Conservation (phyloP, 176 grass and related monocot genomes). For the Saccharum spontaneum region DNA sequence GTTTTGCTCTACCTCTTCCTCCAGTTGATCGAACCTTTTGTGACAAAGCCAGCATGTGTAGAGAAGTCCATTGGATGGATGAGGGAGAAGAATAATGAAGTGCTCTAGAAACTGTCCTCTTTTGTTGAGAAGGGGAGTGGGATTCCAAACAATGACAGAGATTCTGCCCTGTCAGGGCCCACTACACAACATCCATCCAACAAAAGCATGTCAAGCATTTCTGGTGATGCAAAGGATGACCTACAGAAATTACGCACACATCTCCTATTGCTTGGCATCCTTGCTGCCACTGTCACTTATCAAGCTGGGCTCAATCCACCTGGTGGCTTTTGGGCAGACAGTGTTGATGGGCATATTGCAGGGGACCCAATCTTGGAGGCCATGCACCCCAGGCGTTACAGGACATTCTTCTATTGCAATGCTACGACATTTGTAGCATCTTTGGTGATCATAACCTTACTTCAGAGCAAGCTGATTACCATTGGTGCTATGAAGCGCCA, state of each 20-base stretch:
- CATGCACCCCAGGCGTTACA: slow-evolving; percentile 28
- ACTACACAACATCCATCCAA: neutral
- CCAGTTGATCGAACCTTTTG: slow-evolving; percentile 22
- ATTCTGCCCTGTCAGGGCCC: neutral
- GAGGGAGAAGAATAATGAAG: neutral
- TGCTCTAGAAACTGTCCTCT: neutral
- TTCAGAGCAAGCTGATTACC: slow-evolving; percentile 35
- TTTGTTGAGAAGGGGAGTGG: neutral
- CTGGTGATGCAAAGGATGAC: neutral
- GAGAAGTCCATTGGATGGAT: neutral
- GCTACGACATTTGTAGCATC: slow-evolving; percentile 51
- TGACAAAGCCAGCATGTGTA: neutral
- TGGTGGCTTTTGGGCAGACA: slow-evolving; percentile 38
- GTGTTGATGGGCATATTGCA: neutral
- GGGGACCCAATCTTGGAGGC: slow-evolving; percentile 28
- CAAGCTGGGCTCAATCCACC: slow-evolving; percentile 43
- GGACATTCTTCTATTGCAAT: slow-evolving; percentile 56
- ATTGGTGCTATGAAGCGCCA: slow-evolving; percentile 27
- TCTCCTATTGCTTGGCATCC: slow-evolving; percentile 42
- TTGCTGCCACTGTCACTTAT: slow-evolving; percentile 43
- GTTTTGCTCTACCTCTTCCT: slow-evolving; percentile 31
- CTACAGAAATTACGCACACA: slow-evolving; percentile 20
- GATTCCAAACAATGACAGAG: neutral
- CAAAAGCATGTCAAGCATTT: neutral
- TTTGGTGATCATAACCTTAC: slow-evolving; percentile 50